Evolutionary conservation across 768 basidiomycete species (phyloP).

Genomic region (Suillus decipiens): DNA sequence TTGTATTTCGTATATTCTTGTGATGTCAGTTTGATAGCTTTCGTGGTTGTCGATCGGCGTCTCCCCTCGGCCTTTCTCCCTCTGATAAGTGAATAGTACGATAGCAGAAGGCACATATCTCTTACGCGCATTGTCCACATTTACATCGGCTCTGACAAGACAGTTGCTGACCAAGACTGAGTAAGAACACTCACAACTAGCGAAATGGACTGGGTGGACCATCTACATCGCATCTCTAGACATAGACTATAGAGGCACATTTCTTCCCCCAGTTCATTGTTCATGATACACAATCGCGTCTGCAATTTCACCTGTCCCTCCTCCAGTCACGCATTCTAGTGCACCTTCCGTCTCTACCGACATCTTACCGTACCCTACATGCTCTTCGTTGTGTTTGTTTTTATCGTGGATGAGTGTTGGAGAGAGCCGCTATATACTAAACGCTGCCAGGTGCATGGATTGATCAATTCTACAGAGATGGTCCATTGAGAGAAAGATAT

Average conservation of each 20-base stretch:
- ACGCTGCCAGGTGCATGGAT: background rate
- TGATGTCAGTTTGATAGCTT: background rate
- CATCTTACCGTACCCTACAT: background rate
- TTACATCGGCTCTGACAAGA: no score
- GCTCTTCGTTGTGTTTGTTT: background rate
- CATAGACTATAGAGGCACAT: slow-evolving; percentile 11
- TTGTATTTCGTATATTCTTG: background rate
- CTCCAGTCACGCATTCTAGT: background rate
- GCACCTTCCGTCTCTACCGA: background rate
- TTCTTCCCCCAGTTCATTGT: background rate
- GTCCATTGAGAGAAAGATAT: no score
- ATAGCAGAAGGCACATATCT: no score
- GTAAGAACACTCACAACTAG: background rate
- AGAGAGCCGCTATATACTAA: background rate
- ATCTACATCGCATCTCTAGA: slow-evolving; percentile 6
- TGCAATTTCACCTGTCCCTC: background rate
- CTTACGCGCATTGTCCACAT: no score
- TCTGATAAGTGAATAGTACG: background rate
- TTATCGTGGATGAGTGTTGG: background rate
- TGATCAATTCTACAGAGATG: background rate
- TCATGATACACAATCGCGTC: background rate
- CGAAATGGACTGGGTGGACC: background rate
- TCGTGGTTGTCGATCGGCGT: background rate
- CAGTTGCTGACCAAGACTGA: background rate
- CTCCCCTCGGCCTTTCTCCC: background rate